These are phyloP conservation scores for Clonostachys solani DNA, from an alignment of 2,329 filamentous ascomycete genomes.

Conservation along the genomic window DNA sequence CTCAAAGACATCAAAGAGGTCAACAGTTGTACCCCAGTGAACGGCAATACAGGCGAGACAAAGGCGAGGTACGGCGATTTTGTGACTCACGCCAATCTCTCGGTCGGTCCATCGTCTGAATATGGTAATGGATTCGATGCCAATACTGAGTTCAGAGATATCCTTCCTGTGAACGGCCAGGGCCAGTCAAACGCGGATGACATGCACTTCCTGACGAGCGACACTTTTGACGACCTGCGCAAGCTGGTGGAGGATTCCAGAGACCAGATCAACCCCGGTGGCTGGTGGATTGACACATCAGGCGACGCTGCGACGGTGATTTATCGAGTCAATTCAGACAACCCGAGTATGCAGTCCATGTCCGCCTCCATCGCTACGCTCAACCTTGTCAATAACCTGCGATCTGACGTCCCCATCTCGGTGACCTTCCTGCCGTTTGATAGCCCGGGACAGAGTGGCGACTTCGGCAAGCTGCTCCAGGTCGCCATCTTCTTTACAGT, in stretches of 20 bases:
- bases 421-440: constrained; percentile 64
- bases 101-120: constrained; percentile 6
- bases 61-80: constrained; percentile 10
- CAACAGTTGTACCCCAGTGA: background rate
- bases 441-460: constrained; percentile 30
- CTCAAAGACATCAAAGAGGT: constrained; percentile 35
- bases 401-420: constrained; percentile 39
- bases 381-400: constrained; percentile 51
- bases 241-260: constrained; percentile 57
- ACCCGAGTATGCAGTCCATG: constrained; percentile 18
- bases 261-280: constrained; percentile 68
- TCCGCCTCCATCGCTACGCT: constrained; percentile 51
- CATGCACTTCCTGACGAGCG: constrained; percentile 7
- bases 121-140: background rate
- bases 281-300: constrained; percentile 64
- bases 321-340: constrained; percentile 57
- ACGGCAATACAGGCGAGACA: background rate
- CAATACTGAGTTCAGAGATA: constrained; percentile 2
- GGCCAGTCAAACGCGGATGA: constrained; percentile 2
- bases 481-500: constrained; percentile 74
- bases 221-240: constrained; percentile 63
- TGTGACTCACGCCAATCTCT: constrained; percentile 10
- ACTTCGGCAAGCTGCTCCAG: constrained; percentile 42
- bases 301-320: constrained; percentile 58
- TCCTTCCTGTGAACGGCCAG: constrained; percentile 2